phyloP scores from a whole-genome alignment of 1,284 basidiomycete species.

The Cutaneotrichosporon cutaneum region DNA sequence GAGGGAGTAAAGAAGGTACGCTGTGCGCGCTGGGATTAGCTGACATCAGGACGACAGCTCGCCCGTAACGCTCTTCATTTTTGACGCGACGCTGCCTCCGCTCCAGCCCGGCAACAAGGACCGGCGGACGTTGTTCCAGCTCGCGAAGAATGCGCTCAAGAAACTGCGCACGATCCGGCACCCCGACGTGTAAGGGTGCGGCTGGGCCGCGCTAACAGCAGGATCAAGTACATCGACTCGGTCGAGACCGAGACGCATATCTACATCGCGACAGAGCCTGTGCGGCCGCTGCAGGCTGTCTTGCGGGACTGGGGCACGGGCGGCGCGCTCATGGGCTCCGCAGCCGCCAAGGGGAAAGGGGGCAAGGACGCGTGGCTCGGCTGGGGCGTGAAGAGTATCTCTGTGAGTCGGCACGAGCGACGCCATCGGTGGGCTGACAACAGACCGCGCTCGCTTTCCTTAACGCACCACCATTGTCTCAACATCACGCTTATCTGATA shows the following conservation, averaged over 20 bases:
- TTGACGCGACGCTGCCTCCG: conserved; percentile 62
- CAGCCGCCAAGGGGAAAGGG: conserved; percentile 57
- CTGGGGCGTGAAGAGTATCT: conserved; percentile 89
- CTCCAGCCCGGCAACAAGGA: conserved; percentile 52
- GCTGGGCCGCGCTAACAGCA: conserved; percentile 19
- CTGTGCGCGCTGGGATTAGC: conserved; percentile 11
- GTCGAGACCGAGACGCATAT: conserved; percentile 83
- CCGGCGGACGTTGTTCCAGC: conserved; percentile 64
- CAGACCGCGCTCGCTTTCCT: conserved; percentile 88
- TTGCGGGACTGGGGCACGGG: conserved; percentile 61
- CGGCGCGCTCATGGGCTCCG: conserved; percentile 31
- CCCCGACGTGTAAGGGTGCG: conserved; percentile 69
- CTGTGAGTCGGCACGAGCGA: conserved; percentile 59
- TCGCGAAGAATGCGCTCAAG: conserved; percentile 87
- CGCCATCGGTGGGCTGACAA: conserved; percentile 1
- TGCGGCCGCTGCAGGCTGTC: conserved; percentile 70
- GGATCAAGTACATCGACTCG: conserved; percentile 87
- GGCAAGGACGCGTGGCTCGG: conserved; percentile 81
- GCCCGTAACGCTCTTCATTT: conserved; percentile 83
- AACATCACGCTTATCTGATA: conserved; percentile 78
- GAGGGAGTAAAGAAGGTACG: conserved; percentile 82
- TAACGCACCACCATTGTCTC: conserved; percentile 78
- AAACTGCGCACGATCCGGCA: conserved; percentile 90
- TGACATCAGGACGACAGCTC: conserved; percentile 75
- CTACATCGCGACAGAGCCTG: conserved; percentile 92